A percentile compares a stretch with the other conserved stretches of the same genome.
Evolutionary conservation across 495 filamentous ascomycete species (phyloP).

Genomic region (Pseudomonodictys pantanalensis): DNA sequence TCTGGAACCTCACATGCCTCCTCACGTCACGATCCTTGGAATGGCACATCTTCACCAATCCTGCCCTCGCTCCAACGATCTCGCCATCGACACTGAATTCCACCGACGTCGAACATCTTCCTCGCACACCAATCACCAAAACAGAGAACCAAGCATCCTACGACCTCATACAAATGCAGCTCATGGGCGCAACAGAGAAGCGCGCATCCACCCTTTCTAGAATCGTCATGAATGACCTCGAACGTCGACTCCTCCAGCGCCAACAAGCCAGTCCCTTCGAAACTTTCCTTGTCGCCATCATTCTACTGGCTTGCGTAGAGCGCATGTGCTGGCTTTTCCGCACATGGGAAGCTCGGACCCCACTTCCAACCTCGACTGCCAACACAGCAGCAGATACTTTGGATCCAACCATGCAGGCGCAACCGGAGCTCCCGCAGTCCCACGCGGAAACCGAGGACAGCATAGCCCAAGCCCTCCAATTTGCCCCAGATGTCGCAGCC

Average conservation of each 20-base stretch:
- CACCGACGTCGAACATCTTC: conserved; percentile 40
- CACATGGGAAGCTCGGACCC: conserved; percentile 34
- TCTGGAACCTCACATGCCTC: conserved; percentile 71
- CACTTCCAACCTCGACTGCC: too few relatives aligned
- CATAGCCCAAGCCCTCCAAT: conserved; percentile 21
- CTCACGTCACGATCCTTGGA: conserved; percentile 62
- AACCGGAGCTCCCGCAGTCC: background rate
- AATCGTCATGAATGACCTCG: conserved; percentile 66
- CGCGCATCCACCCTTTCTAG: conserved; percentile 60
- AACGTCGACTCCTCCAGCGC: conserved; percentile 68
- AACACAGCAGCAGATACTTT: too few relatives aligned
- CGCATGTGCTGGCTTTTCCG: conserved; percentile 81
- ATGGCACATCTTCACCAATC: conserved; percentile 62
- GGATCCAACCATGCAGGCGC: background rate
- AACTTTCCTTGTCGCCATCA: conserved; percentile 69
- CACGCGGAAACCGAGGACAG: conserved; percentile 9
- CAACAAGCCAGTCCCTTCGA: conserved; percentile 69
- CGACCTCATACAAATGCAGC: conserved; percentile 61
- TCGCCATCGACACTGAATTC: conserved; percentile 44
- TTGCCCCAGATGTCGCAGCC: background rate
- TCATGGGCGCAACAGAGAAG: conserved; percentile 71
- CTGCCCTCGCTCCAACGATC: conserved; percentile 47
- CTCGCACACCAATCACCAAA: conserved; percentile 21
- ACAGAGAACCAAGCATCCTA: conserved; percentile 38
- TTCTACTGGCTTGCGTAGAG: conserved; percentile 77